Percentiles rank a stretch among this genome's conserved stretches.
These are phyloP conservation scores for Dissophora ornata DNA, from an alignment of 192 early-diverging fungal genomes.

Conservation along the genomic window DNA sequence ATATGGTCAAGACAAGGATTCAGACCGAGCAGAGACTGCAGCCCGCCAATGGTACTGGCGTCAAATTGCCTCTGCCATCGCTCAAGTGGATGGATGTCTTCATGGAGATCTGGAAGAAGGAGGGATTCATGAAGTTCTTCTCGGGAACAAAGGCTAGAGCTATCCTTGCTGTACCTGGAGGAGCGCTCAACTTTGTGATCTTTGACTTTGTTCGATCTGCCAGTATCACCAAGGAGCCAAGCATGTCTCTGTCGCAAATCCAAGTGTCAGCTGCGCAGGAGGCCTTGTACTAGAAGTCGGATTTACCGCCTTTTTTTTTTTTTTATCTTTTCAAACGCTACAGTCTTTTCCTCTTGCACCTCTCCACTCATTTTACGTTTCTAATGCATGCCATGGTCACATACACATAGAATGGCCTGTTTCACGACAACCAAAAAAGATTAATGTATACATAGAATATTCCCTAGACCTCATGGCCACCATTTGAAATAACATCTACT, in stretches of 20 bases:
- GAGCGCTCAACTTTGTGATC: slow-evolving; percentile 57
- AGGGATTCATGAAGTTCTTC: slow-evolving; percentile 51
- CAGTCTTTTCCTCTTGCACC: too few species aligned
- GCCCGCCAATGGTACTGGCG: slow-evolving; percentile 33
- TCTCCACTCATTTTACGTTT: too few species aligned
- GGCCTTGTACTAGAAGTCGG: slow-evolving; percentile 10
- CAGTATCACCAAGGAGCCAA: slow-evolving; percentile 18
- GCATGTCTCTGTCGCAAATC: not conserved
- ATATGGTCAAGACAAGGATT: slow-evolving; percentile 56
- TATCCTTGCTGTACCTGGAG: slow-evolving; percentile 52
- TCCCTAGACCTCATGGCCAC: too few species aligned
- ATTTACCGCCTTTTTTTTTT: too few species aligned
- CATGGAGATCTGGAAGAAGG: slow-evolving; percentile 51
- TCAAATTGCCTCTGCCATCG: slow-evolving; percentile 40
- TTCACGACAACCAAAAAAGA: not conserved
- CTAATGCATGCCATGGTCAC: too few species aligned
- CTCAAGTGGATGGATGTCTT: slow-evolving; percentile 53
- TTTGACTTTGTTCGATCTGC: slow-evolving; percentile 56
- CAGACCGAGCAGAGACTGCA: slow-evolving; percentile 52
- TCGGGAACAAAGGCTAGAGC: slow-evolving; percentile 45
- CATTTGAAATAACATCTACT: too few species aligned
- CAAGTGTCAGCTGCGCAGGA: not conserved
- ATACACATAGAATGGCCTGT: not conserved
- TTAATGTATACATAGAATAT: slow-evolving; percentile 4
- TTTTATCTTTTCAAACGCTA: too few species aligned